phyloP scores from a whole-genome alignment of 2,329 filamentous ascomycete species.

The Claviceps fusiformis region DNA sequence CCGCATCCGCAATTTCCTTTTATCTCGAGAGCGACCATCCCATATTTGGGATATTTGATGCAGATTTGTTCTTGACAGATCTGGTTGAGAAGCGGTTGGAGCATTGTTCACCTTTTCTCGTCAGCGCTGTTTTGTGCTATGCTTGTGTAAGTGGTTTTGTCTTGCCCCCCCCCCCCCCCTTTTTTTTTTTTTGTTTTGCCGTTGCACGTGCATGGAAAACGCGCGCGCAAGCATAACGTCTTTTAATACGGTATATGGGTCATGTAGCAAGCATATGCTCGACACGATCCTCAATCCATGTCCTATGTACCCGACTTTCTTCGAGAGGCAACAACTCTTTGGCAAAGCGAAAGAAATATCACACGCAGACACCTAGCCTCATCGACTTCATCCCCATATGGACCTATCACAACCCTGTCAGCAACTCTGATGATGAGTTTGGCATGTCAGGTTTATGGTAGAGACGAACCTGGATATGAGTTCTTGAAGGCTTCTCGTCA shows the following conservation, averaged over 20 bases:
- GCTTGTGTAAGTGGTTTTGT: background rate
- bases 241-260: background rate
- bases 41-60: background rate
- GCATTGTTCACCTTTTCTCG: background rate
- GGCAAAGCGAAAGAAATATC: background rate
- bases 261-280: background rate
- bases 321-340: background rate
- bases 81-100: background rate
- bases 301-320: background rate
- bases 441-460: background rate
- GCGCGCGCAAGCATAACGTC: background rate
- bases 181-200: no score
- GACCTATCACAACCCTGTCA: background rate
- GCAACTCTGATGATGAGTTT: background rate
- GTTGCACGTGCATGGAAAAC: no score
- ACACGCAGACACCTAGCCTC: background rate
- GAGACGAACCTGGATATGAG: background rate
- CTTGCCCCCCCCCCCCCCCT: background rate
- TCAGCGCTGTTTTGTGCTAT: background rate
- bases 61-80: background rate
- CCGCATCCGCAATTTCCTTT: background rate
- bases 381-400: background rate
- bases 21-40: conserved; percentile 1
- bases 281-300: background rate
- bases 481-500: background rate